These are phyloP conservation scores for Candida chauliodis DNA, from an alignment of 805 yeast species.

Conservation along the genomic window DNA sequence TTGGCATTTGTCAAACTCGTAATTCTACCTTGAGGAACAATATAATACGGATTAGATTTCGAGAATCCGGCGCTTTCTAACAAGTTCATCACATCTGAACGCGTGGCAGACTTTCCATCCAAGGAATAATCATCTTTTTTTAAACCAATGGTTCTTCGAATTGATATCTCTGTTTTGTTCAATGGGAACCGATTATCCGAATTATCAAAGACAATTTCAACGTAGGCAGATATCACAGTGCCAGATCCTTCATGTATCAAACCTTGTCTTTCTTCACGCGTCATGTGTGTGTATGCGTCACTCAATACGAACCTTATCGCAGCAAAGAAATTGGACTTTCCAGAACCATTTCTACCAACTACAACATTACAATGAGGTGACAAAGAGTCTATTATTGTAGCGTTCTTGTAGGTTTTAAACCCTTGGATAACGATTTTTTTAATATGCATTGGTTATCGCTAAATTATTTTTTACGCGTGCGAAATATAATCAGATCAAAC, in stretches of 20 bases:
- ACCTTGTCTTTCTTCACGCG: conserved; percentile 81
- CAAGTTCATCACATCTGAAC: conserved; percentile 75
- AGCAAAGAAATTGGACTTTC: conserved; percentile 92
- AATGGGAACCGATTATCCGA: conserved; percentile 71
- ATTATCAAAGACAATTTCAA: conserved; percentile 85
- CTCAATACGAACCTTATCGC: conserved; percentile 90
- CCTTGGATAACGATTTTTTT: conserved; percentile 76
- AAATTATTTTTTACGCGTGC: neutral
- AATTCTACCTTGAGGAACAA: conserved; percentile 95
- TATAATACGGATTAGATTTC: conserved; percentile 85
- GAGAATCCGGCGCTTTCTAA: conserved; percentile 93
- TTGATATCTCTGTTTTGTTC: conserved; percentile 61
- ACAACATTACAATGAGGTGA: conserved; percentile 82
- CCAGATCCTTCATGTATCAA: conserved; percentile 88
- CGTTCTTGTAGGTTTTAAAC: conserved; percentile 86
- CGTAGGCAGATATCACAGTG: conserved; percentile 87
- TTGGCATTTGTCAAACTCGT: conserved; percentile 86
- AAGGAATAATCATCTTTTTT: conserved; percentile 88
- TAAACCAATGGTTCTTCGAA: conserved; percentile 88
- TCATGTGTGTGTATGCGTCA: conserved; percentile 82
- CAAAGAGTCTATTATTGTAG: conserved; percentile 70
- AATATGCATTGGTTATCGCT: conserved; percentile 32
- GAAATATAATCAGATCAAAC: neutral
- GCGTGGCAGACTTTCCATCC: conserved; percentile 74
- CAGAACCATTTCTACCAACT: conserved; percentile 92